phyloP scores from a whole-genome alignment of 1,284 basidiomycete species.

The Violaceomyces palustris region DNA sequence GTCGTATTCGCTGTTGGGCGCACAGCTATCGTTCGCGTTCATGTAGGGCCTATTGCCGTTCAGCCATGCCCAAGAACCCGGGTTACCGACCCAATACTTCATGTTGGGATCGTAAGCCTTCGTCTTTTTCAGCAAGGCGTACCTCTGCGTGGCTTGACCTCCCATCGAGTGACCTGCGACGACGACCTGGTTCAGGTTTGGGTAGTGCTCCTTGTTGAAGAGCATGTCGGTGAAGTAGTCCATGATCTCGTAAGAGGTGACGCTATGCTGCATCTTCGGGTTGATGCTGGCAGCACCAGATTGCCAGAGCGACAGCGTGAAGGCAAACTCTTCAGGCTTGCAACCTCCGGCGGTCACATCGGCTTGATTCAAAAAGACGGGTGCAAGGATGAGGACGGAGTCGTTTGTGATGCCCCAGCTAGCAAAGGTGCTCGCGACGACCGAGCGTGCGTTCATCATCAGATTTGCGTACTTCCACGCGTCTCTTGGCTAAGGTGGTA shows the following conservation, averaged over 20 bases:
- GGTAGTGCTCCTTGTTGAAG: conserved; percentile 32
- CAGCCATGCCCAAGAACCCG: conserved; percentile 44
- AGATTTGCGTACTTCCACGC: conserved; percentile 48
- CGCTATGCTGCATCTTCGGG: conserved; percentile 8
- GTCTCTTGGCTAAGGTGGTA: conserved; percentile 45
- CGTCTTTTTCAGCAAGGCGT: conserved; percentile 38
- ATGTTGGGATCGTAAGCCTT: conserved; percentile 41
- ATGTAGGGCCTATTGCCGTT: conserved; percentile 21
- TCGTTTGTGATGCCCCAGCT: conserved; percentile 14
- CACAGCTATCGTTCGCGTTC: conserved; percentile 9
- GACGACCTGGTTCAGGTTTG: conserved; percentile 43
- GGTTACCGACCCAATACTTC: conserved; percentile 47
- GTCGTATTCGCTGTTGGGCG: conserved; percentile 7
- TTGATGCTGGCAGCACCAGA: no score
- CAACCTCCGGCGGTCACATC: conserved; percentile 26
- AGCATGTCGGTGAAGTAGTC: conserved; percentile 40
- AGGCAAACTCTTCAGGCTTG: not conserved
- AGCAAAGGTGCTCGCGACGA: conserved; percentile 19
- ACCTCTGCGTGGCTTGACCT: conserved; percentile 37
- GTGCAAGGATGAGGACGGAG: conserved; percentile 30
- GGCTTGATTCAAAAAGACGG: conserved; percentile 33
- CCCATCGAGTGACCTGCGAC: conserved; percentile 49
- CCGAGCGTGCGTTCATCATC: conserved; percentile 26
- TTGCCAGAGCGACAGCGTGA: conserved; percentile 33
- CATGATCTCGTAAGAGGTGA: conserved; percentile 34